Evolutionary conservation across 345 rosid species (phyloP).

Genomic region (Isatis tinctoria): DNA sequence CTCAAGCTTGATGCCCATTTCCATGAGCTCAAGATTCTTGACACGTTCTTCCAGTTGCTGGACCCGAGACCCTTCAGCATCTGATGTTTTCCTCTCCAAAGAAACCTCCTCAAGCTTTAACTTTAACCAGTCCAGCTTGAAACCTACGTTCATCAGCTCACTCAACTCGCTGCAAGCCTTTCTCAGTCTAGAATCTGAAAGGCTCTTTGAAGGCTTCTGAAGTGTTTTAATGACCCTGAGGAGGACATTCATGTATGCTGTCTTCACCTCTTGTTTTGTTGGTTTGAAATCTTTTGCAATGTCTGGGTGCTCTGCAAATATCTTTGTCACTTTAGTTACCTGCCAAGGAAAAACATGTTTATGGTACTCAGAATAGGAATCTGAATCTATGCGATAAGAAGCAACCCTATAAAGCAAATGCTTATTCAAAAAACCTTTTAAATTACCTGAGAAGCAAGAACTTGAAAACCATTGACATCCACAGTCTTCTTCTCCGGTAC

Average conservation of each 20-base stretch:
- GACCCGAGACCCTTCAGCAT: neutral
- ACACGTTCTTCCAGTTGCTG: conserved; percentile 6
- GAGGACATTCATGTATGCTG: conserved; percentile 1
- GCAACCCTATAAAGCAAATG: neutral
- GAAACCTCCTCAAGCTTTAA: neutral
- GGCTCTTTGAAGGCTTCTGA: neutral
- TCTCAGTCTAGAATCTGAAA: neutral
- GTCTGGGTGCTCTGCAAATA: neutral
- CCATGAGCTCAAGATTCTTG: neutral
- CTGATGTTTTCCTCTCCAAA: neutral
- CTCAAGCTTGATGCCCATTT: neutral
- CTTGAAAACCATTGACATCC: neutral
- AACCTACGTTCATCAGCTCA: neutral
- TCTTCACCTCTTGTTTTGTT: neutral
- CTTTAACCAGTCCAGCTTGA: neutral
- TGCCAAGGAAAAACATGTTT: neutral
- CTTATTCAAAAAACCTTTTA: neutral
- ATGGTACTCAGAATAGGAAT: neutral
- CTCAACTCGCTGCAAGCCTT: neutral
- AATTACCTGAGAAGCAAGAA: neutral
- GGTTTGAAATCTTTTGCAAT: neutral
- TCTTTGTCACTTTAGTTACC: neutral
- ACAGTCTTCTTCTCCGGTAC: neutral
- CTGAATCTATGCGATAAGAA: neutral
- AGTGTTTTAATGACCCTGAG: neutral